Percentiles rank a stretch among this genome's conserved stretches.
phyloP scores from a whole-genome alignment of 441 rosid species.

The Aleurites moluccanus region DNA sequence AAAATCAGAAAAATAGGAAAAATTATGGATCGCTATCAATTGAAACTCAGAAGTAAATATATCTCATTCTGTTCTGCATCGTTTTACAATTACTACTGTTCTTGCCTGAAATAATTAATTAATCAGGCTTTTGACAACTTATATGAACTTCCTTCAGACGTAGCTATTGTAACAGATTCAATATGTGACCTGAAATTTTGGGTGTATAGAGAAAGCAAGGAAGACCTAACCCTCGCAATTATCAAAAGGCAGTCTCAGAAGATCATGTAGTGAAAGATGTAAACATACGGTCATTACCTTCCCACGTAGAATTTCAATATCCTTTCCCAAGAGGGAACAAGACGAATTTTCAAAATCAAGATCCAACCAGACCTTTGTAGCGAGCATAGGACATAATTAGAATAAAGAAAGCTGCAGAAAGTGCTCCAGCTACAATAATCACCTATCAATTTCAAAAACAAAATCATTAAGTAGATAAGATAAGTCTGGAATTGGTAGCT shows the following conservation, averaged over 20 bases:
- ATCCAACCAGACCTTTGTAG: constrained; percentile 80
- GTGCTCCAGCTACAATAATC: constrained; percentile 43
- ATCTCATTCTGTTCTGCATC: constrained; percentile 2
- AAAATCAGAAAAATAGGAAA: background rate
- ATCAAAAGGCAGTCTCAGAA: background rate
- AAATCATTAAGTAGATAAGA: background rate
- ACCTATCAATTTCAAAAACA: constrained; percentile 43
- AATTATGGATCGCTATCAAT: background rate
- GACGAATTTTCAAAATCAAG: constrained; percentile 35
- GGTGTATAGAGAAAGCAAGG: background rate
- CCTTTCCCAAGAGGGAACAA: background rate
- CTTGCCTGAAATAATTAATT: background rate
- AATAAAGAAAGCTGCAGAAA: constrained; percentile 43
- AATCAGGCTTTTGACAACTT: constrained; percentile 6
- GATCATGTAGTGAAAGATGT: background rate
- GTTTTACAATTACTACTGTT: constrained; percentile 5
- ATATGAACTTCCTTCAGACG: background rate
- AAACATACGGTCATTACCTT: background rate
- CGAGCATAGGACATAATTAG: constrained; percentile 72
- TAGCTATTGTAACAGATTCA: background rate
- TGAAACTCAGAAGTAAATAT: background rate
- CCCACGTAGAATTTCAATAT: background rate
- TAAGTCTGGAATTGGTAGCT: constrained; percentile 8
- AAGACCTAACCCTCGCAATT: background rate
- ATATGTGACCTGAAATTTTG: background rate